Conservation (phyloP, 352 stramenopile genomes). For the Phytophthora idaei region DNA sequence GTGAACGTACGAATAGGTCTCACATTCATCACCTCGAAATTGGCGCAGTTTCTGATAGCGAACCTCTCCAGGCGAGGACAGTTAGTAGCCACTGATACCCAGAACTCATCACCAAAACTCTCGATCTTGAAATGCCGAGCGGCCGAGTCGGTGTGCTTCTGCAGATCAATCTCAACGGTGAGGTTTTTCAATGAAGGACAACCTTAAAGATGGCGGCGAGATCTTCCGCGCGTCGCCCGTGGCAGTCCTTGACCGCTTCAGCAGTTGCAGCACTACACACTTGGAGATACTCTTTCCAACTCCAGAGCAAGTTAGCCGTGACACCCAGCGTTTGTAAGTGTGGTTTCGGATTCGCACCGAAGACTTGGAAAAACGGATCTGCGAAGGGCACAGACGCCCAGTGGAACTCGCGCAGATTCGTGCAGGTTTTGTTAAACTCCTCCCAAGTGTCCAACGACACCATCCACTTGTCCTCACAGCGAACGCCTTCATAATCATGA, state of each 20-base stretch:
- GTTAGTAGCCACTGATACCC: neutral
- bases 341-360: slow-evolving; percentile 36
- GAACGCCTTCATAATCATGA: slow-evolving; percentile 24
- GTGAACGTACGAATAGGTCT: slow-evolving; percentile 35
- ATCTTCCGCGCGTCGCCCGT: slow-evolving; percentile 26
- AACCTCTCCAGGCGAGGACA: slow-evolving; percentile 36
- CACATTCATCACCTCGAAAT: slow-evolving; percentile 27
- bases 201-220: slow-evolving; percentile 11
- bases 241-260: slow-evolving; percentile 2
- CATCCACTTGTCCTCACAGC: slow-evolving; percentile 35
- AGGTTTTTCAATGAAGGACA: slow-evolving; percentile 36
- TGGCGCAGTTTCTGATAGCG: slow-evolving; percentile 29
- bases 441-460: slow-evolving; percentile 33
- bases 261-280: slow-evolving; percentile 6
- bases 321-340: slow-evolving; percentile 27
- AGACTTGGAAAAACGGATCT: slow-evolving; percentile 39
- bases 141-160: slow-evolving; percentile 14
- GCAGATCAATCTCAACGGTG: slow-evolving; percentile 40
- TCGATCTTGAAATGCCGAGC: slow-evolving; percentile 24
- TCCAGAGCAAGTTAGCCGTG: slow-evolving; percentile 40
- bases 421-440: slow-evolving; percentile 28
- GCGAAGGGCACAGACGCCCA: slow-evolving; percentile 36
- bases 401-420: slow-evolving; percentile 29
- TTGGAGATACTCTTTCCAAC: slow-evolving; percentile 36
- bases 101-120: slow-evolving; percentile 38